Evolutionary conservation across 495 filamentous ascomycete genomes (phyloP).

Genomic region (Aspergillus sparsus): DNA sequence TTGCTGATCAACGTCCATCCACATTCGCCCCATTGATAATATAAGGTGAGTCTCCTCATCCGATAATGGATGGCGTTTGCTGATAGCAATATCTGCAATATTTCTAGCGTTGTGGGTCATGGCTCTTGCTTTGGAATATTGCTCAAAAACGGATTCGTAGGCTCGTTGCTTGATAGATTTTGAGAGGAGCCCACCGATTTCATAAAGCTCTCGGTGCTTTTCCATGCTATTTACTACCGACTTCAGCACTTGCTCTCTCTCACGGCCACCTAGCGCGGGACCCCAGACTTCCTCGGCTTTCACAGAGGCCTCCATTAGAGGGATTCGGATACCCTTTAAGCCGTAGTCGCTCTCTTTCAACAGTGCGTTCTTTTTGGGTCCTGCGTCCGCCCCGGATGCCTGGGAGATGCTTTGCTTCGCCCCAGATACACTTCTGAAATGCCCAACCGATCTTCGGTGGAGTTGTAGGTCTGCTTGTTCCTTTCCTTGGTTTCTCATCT

Average conservation of each 20-base stretch:
- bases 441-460: conserved; percentile 66
- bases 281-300: conserved; percentile 98
- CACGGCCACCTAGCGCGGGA: conserved; percentile 86
- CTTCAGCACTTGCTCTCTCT: conserved; percentile 84
- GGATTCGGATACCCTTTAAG: conserved; percentile 82
- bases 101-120: conserved; percentile 72
- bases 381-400: conserved; percentile 30
- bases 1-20: conserved; percentile 83
- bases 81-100: conserved; percentile 54
- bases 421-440: conserved; percentile 53
- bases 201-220: conserved; percentile 74
- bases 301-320: conserved; percentile 81
- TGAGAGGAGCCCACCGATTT: conserved; percentile 71
- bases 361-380: conserved; percentile 78
- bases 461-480: conserved; percentile 54
- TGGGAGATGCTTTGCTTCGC: conserved; percentile 49
- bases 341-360: conserved; percentile 94
- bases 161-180: conserved; percentile 88
- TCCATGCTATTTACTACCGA: conserved; percentile 72
- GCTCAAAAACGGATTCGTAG: conserved; percentile 81
- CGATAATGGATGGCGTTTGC: conserved; percentile 49
- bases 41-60: conserved; percentile 83
- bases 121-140: conserved; percentile 75
- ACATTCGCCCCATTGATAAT: conserved; percentile 88
- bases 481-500: conserved; percentile 87